phyloP scores from a whole-genome alignment of 495 filamentous ascomycete genomes.

The Aspergillus nanangensis region DNA sequence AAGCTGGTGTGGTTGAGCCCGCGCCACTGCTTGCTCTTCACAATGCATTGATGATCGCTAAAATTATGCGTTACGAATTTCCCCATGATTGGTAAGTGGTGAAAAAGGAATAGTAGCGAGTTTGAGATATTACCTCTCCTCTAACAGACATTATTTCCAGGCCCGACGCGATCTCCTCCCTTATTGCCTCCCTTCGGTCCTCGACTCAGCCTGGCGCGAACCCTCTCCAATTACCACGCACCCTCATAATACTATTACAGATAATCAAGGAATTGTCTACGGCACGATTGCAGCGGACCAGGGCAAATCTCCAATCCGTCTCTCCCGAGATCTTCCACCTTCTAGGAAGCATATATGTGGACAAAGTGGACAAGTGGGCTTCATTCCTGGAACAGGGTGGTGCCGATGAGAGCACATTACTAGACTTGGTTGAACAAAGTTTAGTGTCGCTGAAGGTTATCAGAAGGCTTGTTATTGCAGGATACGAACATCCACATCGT shows the following conservation, averaged over 20 bases:
- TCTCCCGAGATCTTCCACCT: constrained; percentile 77
- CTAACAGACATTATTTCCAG: constrained; percentile 20
- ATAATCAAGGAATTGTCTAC: constrained; percentile 87
- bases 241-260: constrained; percentile 72
- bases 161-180: constrained; percentile 46
- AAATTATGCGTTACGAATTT: constrained; percentile 84
- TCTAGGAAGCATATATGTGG: constrained; percentile 70
- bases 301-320: constrained; percentile 65
- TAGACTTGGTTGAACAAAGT: constrained; percentile 66
- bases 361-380: constrained; percentile 69
- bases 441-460: constrained; percentile 74
- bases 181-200: constrained; percentile 59
- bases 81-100: constrained; percentile 69
- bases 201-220: constrained; percentile 38
- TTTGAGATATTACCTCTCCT: no score
- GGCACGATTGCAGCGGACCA: constrained; percentile 64
- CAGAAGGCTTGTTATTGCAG: constrained; percentile 71
- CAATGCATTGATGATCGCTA: constrained; percentile 81
- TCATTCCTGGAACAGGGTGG: constrained; percentile 50
- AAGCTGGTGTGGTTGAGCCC: constrained; percentile 68
- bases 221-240: constrained; percentile 59
- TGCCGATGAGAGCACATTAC: constrained; percentile 52
- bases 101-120: no score
- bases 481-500: constrained; percentile 81
- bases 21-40: constrained; percentile 71